Base-by-base conservation (phyloP, 371 early-diverging fungal genomes). In the Mucor saturninus region DNA sequence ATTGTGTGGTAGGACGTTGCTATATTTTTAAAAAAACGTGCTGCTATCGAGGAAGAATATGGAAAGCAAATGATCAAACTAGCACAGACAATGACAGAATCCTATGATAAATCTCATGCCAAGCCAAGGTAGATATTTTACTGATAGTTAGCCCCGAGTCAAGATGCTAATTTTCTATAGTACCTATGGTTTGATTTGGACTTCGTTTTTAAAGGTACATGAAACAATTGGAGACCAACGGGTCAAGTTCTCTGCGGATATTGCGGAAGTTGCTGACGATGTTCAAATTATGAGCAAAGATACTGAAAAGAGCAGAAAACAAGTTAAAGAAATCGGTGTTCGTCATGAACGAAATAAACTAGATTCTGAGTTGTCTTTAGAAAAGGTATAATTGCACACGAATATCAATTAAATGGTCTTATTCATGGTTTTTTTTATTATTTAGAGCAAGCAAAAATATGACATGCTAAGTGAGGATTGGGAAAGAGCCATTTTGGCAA, bases 261-360 rank as follows among this genome's bases (percentile, higher is more conserved):
- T 92, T 40, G 59, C 74, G 3, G 88, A 88, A 38, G 76, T 89
- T 21, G 81, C 89, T 14, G 93, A 93, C 14, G 91, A 91, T 48
- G 69, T 93, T 30, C 73, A 77, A 31, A 67, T 85, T 5, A 71
- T 89, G n/a, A 80, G 77, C 65, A 94, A 91, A 73, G 90, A 93
- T 57, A 90, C 88, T 9, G 94, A 93, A 62, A 79, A 89, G 35
- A 83, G 83, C 49, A 80, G 94, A 58, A 92, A 92, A 68, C 88
- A 90, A 76, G 80, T 88, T 5, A 92, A 92, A 69, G 93, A 92
- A 55, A 80, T 85, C 30, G 89, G 90, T 14, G 69, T 74, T 40
- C 84, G 83, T 42, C 85, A 91, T 54, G 86, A 85, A 63, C 89
- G 86, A 63, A 70, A 68, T 26, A 77, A 89, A 30, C 72, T 76